Percentiles rank a stretch among this genome's conserved stretches.
These are phyloP conservation scores for Pyrenophora seminiperda DNA, from an alignment of 2,329 filamentous ascomycete species.

Conservation along the genomic window DNA sequence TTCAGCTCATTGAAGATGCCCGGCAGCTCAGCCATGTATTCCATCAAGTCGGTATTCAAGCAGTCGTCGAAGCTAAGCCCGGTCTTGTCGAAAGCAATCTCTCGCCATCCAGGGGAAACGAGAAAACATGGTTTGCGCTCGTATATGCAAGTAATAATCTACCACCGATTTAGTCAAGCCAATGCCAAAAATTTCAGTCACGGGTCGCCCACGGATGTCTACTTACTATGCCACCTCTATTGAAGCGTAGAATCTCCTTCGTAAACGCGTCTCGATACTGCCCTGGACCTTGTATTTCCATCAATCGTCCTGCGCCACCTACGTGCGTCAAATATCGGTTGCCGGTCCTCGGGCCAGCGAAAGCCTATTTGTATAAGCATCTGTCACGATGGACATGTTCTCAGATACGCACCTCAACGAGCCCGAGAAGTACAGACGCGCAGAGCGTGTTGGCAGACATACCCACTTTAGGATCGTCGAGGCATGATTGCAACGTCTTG, in stretches of 20 bases:
- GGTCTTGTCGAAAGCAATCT: constrained; percentile 42
- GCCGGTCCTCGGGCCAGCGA: constrained; percentile 38
- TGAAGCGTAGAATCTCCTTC: constrained; percentile 41
- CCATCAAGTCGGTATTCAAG: constrained; percentile 36
- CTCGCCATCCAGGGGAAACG: constrained; percentile 35
- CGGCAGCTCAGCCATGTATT: constrained; percentile 36
- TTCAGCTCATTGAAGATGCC: constrained; percentile 36
- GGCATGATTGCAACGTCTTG: constrained; percentile 33
- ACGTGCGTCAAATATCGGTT: constrained; percentile 43
- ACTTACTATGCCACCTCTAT: constrained; percentile 41
- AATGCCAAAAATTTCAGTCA: too few species aligned
- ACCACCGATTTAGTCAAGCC: background rate
- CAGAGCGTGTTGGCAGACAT: constrained; percentile 44
- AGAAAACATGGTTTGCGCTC: constrained; percentile 40
- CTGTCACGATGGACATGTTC: background rate
- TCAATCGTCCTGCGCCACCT: constrained; percentile 40
- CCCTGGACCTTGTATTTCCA: constrained; percentile 39
- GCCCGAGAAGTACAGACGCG: constrained; percentile 38
- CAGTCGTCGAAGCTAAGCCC: constrained; percentile 34
- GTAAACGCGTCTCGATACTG: constrained; percentile 37
- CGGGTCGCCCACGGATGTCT: too few species aligned
- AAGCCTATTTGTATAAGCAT: constrained; percentile 23
- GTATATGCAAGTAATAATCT: constrained; percentile 44
- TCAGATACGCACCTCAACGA: constrained; percentile 35
- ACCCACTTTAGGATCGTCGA: constrained; percentile 36